Percentiles rank a stretch among this genome's conserved stretches.
Evolutionary conservation across 2,329 filamentous ascomycete genomes (phyloP).

Genomic region (Fusarium proliferatum): DNA sequence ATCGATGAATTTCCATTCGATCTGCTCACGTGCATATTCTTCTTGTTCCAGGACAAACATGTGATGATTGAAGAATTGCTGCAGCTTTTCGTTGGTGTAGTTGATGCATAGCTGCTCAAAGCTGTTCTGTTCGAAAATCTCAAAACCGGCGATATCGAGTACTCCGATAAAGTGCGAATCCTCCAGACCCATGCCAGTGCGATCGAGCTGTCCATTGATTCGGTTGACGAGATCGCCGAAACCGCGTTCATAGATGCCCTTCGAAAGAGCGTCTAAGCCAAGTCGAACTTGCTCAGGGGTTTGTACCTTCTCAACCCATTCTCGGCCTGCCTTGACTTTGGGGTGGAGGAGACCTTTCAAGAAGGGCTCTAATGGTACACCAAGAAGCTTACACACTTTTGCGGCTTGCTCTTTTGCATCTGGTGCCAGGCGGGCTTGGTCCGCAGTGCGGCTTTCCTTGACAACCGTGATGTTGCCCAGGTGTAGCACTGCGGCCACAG

Average conservation of each 20-base stretch:
- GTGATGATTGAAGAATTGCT: conserved; percentile 99
- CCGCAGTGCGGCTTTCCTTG: conserved; percentile 89
- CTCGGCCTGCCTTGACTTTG: conserved; percentile 91
- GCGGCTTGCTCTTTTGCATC: conserved; percentile 80
- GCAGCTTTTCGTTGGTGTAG: conserved; percentile 98
- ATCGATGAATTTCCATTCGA: conserved; percentile 99
- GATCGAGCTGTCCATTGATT: conserved; percentile 92
- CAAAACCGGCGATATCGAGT: conserved; percentile 98
- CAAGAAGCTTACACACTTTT: conserved; percentile 84
- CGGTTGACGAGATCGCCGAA: conserved; percentile 92
- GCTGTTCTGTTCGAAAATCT: conserved; percentile 98
- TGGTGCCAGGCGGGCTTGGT: conserved; percentile 85
- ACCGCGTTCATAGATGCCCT: conserved; percentile 96
- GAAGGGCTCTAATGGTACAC: conserved; percentile 86
- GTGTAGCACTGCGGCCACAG: conserved; percentile 91
- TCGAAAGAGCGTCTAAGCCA: conserved; percentile 88
- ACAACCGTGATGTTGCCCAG: conserved; percentile 90
- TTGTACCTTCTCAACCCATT: conserved; percentile 99
- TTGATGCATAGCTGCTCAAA: conserved; percentile 99
- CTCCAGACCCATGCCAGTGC: conserved; percentile 83
- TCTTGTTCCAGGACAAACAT: conserved; percentile 99
- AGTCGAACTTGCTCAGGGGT: conserved; percentile 96
- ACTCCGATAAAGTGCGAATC: conserved; percentile 97
- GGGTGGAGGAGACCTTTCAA: conserved; percentile 90
- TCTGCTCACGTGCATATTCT: conserved; percentile 96